Base-by-base conservation (phyloP, 148 eudicot genomes). In the Vaccinium macrocarpon region DNA sequence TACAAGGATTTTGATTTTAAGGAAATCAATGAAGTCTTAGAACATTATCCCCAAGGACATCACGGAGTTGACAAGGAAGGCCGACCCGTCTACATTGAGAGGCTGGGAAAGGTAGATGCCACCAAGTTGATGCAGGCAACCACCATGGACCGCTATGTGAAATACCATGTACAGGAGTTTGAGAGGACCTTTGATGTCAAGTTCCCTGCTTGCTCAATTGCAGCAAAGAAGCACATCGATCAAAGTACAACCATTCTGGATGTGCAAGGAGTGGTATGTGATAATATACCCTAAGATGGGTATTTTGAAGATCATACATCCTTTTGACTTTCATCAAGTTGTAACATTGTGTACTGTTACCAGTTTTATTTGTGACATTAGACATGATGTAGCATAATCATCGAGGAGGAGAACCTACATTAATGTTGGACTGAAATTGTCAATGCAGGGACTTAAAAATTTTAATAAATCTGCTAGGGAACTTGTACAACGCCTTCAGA, bases 241-340 rank as follows among this genome's bases (percentile, higher is more conserved):
- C 95, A 95, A 83, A 97, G 98, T 89, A 97, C 99, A 78, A 95
- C 99, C 59, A 95, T 97, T 82, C 86, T 97, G 83, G 99, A 97
- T 92, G 99, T 97, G 77, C 97, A 95, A 89, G 99, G 99, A 76
- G 97, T 97, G 96, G 99, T 97, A 95, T 83, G 97, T 87, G 14
- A 68, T 5, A 76, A 77, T 15, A 85, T 15, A 25, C 23, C n/a
- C 81, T 25, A 15, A 50, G 29, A 13, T 8, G 16, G 21, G 21
- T 51, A 29, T 76, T n/a, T 25, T 21, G 9, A 82, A 51, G n/a
- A 16, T 11, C 57, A 68, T 18, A 18, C 27, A 52, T 50, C 23
- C 77, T 29, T 32, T 18, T 4, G 14, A 32, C 50, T 27, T 29
- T 13, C 29, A 70, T 70, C 18, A 6, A 29, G 2, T 21, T 21